Base-by-base conservation (phyloP, 306 rosid genomes). In the Mimosa pudica region DNA sequence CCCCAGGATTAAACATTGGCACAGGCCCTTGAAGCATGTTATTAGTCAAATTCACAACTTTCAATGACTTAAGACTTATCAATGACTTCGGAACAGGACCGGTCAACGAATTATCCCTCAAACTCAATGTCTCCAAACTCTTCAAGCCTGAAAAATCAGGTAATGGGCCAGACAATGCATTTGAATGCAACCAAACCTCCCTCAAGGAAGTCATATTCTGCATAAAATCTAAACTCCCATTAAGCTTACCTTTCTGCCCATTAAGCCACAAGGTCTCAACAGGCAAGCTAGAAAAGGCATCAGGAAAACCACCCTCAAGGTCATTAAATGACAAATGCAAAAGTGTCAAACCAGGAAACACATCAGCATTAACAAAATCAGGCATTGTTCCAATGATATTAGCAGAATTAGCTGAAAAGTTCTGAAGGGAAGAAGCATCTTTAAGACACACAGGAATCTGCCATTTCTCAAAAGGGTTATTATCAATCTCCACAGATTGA, bases 181-280 rank as follows among this genome's bases (percentile, higher is more conserved):
- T 94, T 0, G 82, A 78, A 30, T 94, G 97, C 85, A 94, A 65
- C 98, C 97, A 94, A 89, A 90, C 88, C 82, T 94, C 85, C 8
- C 45, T 88, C 85, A 94, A 84, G 35, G 58, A 83, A 52, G 90
- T 94, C 96, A 94, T 92, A 75, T 92, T 92, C 82, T 82, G 85
- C 46, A 94, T 44, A 75, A 92, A 89, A 45, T 70, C 88, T 54
- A 89, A 79, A 18, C 17, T 14, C 30, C 98, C 97, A 74, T 77
- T 81, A 62, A 92, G 93, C 87, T 80, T 89, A 8, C 48, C 80
- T 0, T 68, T 68, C 36, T 94, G 98, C 52, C 98, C 98, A 81
- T 94, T 94, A 69, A 94, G 74, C 98, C 96, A 94, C 71, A 94
- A 60, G 68, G 94, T 87, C 87, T 83, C 85, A 78, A 94, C 75